These are phyloP conservation scores for Eleusine indica DNA, from an alignment of 176 grass and related monocot genomes.

Conservation along the genomic window DNA sequence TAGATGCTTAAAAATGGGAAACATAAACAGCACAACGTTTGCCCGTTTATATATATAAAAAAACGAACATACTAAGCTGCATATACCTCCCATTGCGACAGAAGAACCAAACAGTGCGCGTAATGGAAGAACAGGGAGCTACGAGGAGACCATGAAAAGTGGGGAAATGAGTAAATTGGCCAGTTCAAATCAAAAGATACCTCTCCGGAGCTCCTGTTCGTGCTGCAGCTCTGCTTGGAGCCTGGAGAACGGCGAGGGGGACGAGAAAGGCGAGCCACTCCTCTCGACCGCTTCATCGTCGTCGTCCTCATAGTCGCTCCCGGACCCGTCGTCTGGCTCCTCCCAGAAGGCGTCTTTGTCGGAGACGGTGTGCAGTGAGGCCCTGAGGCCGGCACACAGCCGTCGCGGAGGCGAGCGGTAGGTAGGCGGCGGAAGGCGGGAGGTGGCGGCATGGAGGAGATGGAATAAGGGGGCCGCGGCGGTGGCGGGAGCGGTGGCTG, in stretches of 20 bases:
- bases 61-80: background rate
- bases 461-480: background rate
- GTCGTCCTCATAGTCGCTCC: slow-evolving; percentile 58
- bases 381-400: background rate
- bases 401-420: background rate
- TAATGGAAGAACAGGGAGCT: background rate
- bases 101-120: background rate
- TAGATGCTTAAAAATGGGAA: background rate
- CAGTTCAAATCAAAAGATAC: background rate
- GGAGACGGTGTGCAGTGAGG: background rate
- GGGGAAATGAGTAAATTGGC: background rate
- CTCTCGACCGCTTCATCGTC: background rate
- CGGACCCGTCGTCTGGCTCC: slow-evolving; percentile 66
- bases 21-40: background rate
- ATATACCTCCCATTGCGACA: background rate
- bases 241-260: slow-evolving; percentile 25
- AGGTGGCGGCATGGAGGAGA: slow-evolving; percentile 8
- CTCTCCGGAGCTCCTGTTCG: slow-evolving; percentile 50
- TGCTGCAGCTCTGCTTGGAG: slow-evolving; percentile 27
- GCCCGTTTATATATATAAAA: background rate
- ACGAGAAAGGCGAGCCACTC: background rate
- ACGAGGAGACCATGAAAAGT: no score
- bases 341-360: slow-evolving; percentile 63
- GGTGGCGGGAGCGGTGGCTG: background rate
- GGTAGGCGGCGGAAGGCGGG: background rate